Percentiles rank a stretch among this genome's conserved stretches.
Conservation (phyloP, 345 rosid genomes). For the Raphanus raphanistrum region DNA sequence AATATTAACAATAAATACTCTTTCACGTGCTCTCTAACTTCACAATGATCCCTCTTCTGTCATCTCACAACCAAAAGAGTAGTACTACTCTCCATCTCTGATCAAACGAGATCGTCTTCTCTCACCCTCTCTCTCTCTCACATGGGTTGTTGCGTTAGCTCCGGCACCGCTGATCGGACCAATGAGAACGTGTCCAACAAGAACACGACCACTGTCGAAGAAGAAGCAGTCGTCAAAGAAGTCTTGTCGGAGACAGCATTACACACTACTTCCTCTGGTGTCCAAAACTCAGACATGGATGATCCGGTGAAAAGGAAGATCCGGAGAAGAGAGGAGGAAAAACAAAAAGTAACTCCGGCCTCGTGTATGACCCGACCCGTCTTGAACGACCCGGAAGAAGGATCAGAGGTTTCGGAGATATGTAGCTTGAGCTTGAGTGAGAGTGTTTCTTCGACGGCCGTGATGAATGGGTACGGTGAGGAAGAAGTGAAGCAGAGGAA, state of each 20-base stretch:
- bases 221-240: conserved; percentile 84
- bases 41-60: conserved; percentile 29
- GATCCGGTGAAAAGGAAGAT: conserved; percentile 38
- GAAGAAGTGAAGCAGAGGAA: conserved; percentile 45
- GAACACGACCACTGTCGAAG: conserved; percentile 42
- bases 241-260: conserved; percentile 66
- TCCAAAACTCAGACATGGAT: neutral
- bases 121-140: neutral
- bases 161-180: conserved; percentile 24
- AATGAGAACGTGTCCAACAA: conserved; percentile 25
- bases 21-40: conserved; percentile 25
- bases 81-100: conserved; percentile 17
- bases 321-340: conserved; percentile 24
- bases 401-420: conserved; percentile 64
- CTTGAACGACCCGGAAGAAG: conserved; percentile 35
- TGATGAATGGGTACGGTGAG: conserved; percentile 39
- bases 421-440: conserved; percentile 71
- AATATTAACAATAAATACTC: conserved; percentile 32
- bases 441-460: conserved; percentile 56
- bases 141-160: conserved; percentile 85
- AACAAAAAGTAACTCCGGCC: neutral
- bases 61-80: conserved; percentile 25
- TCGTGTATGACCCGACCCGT: conserved; percentile 14
- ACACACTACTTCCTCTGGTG: conserved; percentile 21
- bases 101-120: conserved; percentile 17